Conservation (phyloP, 306 rosid species). For the Echinosophora koreensis region DNA sequence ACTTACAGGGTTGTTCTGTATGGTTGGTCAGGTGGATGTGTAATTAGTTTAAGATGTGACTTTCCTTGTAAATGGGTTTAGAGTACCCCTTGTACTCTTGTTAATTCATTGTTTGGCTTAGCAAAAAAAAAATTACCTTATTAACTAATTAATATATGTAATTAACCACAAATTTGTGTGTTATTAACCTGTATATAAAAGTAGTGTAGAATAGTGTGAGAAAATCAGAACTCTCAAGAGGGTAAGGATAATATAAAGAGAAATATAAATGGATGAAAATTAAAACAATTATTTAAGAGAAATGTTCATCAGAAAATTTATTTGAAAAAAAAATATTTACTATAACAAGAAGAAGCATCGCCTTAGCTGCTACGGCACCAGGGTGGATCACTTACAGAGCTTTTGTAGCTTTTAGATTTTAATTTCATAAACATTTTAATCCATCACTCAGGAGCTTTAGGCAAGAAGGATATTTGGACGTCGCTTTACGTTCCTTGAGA, state of each 20-base stretch:
- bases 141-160: too few species aligned
- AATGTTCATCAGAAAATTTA: neutral
- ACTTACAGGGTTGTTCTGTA: too few species aligned
- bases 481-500: neutral
- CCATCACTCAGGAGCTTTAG: neutral
- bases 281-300: neutral
- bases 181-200: too few species aligned
- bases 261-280: neutral
- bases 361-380: neutral
- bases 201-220: too few species aligned
- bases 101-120: too few species aligned
- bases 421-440: neutral
- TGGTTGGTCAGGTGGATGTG: too few species aligned
- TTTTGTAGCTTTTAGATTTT: neutral
- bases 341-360: constrained; percentile 3
- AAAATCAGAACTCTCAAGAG: too few species aligned
- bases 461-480: neutral
- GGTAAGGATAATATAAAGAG: neutral
- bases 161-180: too few species aligned
- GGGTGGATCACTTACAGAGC: neutral
- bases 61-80: too few species aligned
- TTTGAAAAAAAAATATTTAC: neutral
- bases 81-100: too few species aligned
- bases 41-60: too few species aligned
- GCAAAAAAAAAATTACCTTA: too few species aligned